phyloP scores from a whole-genome alignment of 2,329 filamentous ascomycete genomes.

The Penicillium thymicola region DNA sequence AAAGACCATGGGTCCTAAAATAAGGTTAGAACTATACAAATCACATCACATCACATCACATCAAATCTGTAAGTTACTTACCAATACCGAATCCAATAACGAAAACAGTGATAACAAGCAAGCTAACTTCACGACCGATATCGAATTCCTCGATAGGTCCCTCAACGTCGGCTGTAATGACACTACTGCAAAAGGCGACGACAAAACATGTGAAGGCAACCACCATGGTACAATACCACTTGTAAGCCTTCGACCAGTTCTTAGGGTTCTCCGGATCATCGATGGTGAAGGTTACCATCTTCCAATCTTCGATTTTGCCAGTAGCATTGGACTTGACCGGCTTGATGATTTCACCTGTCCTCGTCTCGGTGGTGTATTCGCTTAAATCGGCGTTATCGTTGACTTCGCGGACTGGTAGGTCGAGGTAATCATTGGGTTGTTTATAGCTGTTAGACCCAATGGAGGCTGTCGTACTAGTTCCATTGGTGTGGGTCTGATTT shows the following conservation, averaged over 20 bases:
- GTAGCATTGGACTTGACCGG: constrained; percentile 54
- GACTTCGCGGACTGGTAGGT: constrained; percentile 65
- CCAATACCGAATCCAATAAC: constrained; percentile 79
- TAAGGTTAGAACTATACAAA: constrained; percentile 10
- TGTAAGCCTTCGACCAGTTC: constrained; percentile 75
- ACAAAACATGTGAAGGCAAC: constrained; percentile 74
- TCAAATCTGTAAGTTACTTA: constrained; percentile 25
- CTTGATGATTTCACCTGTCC: constrained; percentile 59
- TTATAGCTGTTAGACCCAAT: constrained; percentile 16
- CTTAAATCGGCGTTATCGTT: constrained; percentile 59
- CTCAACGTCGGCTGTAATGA: constrained; percentile 72
- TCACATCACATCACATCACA: neutral
- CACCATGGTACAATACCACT: constrained; percentile 84
- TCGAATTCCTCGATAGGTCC: constrained; percentile 63
- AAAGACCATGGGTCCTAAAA: constrained; percentile 68
- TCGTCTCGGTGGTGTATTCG: constrained; percentile 65
- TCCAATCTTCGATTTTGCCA: constrained; percentile 53
- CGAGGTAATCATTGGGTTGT: constrained; percentile 47
- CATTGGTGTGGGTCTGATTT: constrained; percentile 9
- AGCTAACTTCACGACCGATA: constrained; percentile 68
- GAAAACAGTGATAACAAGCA: constrained; percentile 71
- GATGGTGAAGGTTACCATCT: constrained; percentile 67
- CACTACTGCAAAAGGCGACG: constrained; percentile 66
- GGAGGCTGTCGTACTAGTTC: constrained; percentile 28
- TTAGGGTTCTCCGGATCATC: constrained; percentile 76